These are phyloP conservation scores for Colletotrichum caudatum DNA, from an alignment of 2,329 filamentous ascomycete genomes.

Conservation along the genomic window DNA sequence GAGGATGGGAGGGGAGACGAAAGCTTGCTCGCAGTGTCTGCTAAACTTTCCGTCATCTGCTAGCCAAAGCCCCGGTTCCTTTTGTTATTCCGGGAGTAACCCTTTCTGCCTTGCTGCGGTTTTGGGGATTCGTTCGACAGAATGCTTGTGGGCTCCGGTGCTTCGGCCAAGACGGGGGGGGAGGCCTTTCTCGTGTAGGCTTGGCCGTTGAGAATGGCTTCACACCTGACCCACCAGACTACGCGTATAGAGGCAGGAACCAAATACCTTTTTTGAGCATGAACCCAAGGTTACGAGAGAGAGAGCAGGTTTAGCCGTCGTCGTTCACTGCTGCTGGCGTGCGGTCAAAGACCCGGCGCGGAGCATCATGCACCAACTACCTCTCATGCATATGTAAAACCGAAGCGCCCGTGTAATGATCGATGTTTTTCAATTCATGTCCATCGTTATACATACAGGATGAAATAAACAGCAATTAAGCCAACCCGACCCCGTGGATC, in stretches of 20 bases:
- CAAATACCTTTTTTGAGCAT: neutral
- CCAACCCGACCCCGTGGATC: conserved; percentile 31
- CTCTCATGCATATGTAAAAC: neutral
- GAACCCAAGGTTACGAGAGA: neutral
- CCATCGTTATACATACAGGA: conserved; percentile 43
- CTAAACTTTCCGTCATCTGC: neutral
- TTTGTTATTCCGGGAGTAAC: neutral
- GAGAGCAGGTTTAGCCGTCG: neutral
- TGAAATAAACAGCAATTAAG: conserved; percentile 24
- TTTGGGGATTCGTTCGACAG: neutral
- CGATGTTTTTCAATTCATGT: conserved; percentile 40
- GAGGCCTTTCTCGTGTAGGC: neutral
- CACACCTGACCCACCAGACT: neutral
- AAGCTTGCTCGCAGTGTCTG: neutral
- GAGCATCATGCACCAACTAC: neutral
- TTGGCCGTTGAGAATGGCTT: too few species aligned
- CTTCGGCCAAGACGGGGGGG: neutral
- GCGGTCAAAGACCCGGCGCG: too few species aligned
- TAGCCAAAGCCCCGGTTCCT: neutral
- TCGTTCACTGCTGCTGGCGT: too few species aligned
- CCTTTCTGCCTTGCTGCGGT: neutral
- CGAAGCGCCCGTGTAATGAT: conserved; percentile 2
- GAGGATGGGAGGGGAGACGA: neutral
- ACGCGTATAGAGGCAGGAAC: neutral
- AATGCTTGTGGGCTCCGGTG: neutral